Conservation (phyloP, 2,329 filamentous ascomycete genomes). For the Intubia oerlemansii region DNA sequence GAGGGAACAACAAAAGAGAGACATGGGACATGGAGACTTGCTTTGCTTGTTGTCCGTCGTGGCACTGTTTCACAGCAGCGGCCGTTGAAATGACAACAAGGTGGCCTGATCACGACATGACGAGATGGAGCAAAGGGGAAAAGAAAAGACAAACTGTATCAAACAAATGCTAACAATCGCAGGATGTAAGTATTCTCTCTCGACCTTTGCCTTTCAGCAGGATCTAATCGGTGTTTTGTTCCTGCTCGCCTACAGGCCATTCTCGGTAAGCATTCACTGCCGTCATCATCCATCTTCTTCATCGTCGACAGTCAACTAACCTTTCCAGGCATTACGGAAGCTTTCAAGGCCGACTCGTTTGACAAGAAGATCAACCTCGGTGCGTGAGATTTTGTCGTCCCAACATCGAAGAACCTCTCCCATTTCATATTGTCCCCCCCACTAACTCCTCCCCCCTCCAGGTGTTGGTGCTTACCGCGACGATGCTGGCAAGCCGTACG, state of each 20-base stretch:
- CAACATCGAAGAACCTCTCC: too few relatives aligned
- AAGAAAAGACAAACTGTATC: background rate
- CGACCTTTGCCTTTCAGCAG: background rate
- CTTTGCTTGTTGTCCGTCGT: too few relatives aligned
- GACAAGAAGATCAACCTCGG: conserved; percentile 95
- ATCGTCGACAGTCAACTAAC: conserved; percentile 6
- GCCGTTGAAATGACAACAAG: too few relatives aligned
- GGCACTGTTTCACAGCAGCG: too few relatives aligned
- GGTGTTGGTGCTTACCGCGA: conserved; percentile 97
- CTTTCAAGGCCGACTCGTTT: conserved; percentile 92
- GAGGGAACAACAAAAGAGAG: too few relatives aligned
- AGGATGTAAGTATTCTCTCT: conserved; percentile 17
- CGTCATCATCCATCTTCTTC: background rate
- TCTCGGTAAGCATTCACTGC: conserved; percentile 4
- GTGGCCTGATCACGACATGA: too few relatives aligned
- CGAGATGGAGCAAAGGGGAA: background rate
- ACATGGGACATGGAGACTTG: too few relatives aligned
- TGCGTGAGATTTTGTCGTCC: conserved; percentile 14
- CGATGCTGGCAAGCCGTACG: conserved; percentile 93
- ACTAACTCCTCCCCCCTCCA: conserved; percentile 13
- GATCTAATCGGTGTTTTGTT: background rate
- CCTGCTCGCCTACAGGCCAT: conserved; percentile 4
- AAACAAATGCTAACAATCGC: background rate
- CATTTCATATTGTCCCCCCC: too few relatives aligned
- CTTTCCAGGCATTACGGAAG: conserved; percentile 66